Conservation (phyloP, 257 asterid genomes). For the Anisodus acutangulus region DNA sequence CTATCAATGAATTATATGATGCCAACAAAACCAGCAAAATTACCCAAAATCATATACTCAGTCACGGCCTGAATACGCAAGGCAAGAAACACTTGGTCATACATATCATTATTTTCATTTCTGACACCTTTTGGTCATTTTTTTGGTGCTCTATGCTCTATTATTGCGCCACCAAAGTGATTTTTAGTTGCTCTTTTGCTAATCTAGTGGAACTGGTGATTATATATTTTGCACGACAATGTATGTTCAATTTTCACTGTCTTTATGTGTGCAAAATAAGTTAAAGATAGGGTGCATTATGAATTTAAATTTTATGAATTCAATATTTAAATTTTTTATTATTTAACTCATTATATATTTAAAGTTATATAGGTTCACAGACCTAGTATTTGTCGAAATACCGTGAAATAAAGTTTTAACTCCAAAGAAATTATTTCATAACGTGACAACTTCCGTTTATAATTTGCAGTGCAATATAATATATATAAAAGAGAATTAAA, state of each 20-base stretch:
- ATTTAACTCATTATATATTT: too few species aligned
- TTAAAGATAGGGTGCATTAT: not conserved
- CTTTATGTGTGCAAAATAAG: not conserved
- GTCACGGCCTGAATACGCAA: not conserved
- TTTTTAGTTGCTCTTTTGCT: not conserved
- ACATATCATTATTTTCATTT: not conserved
- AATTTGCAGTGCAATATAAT: too few species aligned
- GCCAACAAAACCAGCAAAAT: not conserved
- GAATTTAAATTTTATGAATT: too few species aligned
- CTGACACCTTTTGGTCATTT: constrained; percentile 11
- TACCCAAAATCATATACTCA: not conserved
- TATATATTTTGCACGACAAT: not conserved
- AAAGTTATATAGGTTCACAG: too few species aligned
- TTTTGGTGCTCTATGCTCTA: not conserved
- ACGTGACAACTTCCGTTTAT: not conserved
- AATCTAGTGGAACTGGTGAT: not conserved
- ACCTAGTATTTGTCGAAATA: too few species aligned
- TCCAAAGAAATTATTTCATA: not conserved
- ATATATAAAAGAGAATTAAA: not conserved
- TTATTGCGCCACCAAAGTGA: not conserved
- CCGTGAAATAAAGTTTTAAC: too few species aligned
- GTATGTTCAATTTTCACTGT: too few species aligned
- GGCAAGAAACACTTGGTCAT: not conserved
- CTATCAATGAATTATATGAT: not conserved
- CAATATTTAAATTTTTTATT: too few species aligned